Evolutionary conservation across 2,329 filamentous ascomycete genomes (phyloP), one percentile per base, ranked within the genome.

Genomic region (Cercospora sesami): DNA sequence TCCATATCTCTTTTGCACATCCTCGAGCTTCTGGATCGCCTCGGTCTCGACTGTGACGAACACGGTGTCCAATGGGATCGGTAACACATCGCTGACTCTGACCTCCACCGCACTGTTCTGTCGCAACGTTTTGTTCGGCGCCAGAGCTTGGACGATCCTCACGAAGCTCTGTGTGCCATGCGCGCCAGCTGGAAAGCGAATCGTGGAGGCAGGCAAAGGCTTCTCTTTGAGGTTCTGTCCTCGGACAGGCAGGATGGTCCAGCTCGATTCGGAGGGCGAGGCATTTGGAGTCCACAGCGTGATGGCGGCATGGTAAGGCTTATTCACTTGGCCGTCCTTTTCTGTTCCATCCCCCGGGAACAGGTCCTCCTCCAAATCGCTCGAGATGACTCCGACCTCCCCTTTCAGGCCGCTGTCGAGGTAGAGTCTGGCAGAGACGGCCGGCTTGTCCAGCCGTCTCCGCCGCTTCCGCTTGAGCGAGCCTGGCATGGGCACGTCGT

Each of bases 1-100:
- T 71, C 91, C 93, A 78, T 96, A 96, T 59, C 88, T 93, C 60
- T 87, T 91, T 77, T 96, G 91, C 58, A 93, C 90, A 77, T 93
- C 89, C 75, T 97, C 92, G 55, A 96, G 82, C 75, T 91, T 89
- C 72, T 89, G 89, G 48, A 95, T 86, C 6, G 94, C 85, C 66
- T 95, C 90, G 60, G 89, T 90, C 76, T 97, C 93, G 6, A 97
- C 84, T 60, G 87, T 93, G 67, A 98, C 92, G 77, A 93, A 97
- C 16, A 98, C 86, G 0, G 91, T 92, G 69, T 97, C 92, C 28
- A 98, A 82, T 1, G 89, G 86, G 28, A 98, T 80, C 1, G 94
- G 91, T 8, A 90, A 86, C 7, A 95, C 91, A 77, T 96, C 91
- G 67, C 96, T 83, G 28, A 96, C 86, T 67, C 92, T 85, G 70